Evolutionary conservation across 768 basidiomycete genomes (phyloP), one percentile per base, ranked within the genome.

Genomic region (Leccinum imitatum): DNA sequence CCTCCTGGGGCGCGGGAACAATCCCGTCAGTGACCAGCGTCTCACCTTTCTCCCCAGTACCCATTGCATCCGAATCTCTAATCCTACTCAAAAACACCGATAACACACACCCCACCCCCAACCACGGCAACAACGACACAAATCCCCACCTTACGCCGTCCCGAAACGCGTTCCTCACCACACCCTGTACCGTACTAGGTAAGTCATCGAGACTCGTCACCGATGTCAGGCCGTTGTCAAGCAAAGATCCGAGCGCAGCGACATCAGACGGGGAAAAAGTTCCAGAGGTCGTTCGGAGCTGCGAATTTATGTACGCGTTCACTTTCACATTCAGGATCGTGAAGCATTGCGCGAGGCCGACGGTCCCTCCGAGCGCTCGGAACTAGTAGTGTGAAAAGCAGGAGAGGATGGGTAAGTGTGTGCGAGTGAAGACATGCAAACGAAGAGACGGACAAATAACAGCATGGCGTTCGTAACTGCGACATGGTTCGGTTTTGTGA

Each of bases 341-440:
- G 46, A 77, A 75, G 54, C 82, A 82, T 62, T 84, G 83, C 0
- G 83, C 81, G 41, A 84, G 77, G 23, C 83, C 82, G 41, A 82
- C 66, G 0, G 81, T 83, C 9, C 83, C 83, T n/a, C 83, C 83
- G 41, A 82, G 69, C 1, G 78, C 68, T 15, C 79, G 76, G 71
- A 79, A 80, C 81, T 83, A 62, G 19, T 15, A 8, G 0, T 5
- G 33, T 30, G 23, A 30, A 9, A 17, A 5, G 13, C 14, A 23
- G 4, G 14, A 25, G 14, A 27, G 17, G 4, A 17, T 2, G 46
- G 1, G 21, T 54, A 47, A 58, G 51, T 21, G 50, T 0, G 0
- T 0, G 54, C 1, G 21, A 30, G n/a, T 17, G 2, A 35, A 23
- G 9, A 17, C 2, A 3, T 3, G 3, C 1, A 4, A 6, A 21